A percentile compares a stretch with the other conserved stretches of the same genome.
Conservation (phyloP, 345 rosid species). For the Acer saccharum region DNA sequence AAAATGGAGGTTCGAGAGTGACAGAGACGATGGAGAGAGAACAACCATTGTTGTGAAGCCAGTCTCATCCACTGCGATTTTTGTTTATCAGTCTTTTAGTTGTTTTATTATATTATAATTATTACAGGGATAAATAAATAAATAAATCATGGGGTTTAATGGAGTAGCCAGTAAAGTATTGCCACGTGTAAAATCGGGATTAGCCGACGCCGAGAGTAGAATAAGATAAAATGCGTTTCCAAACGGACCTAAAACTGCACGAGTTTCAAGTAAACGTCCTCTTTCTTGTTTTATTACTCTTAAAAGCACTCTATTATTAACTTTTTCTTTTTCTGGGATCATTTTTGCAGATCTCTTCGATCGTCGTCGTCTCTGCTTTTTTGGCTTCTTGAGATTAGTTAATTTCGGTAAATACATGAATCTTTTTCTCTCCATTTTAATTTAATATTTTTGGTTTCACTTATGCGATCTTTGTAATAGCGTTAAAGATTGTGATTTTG, state of each 20-base stretch:
- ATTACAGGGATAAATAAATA: not conserved
- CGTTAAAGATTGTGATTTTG: slow-evolving; percentile 19
- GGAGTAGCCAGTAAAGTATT: not conserved
- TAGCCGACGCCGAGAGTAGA: not conserved
- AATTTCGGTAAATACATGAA: slow-evolving; percentile 34
- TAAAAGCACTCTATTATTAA: slow-evolving; percentile 24
- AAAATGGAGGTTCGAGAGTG: slow-evolving; percentile 28
- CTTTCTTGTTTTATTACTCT: slow-evolving; percentile 14
- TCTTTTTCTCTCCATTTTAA: slow-evolving; percentile 17
- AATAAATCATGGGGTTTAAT: not conserved
- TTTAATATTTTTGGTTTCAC: slow-evolving; percentile 1
- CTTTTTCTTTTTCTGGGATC: not conserved
- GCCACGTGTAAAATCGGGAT: not conserved
- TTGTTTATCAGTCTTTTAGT: not conserved
- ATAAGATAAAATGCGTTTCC: not conserved
- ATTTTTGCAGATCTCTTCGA: slow-evolving; percentile 25
- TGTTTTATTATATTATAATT: not conserved
- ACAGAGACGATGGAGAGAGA: slow-evolving; percentile 42
- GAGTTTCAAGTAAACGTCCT: slow-evolving; percentile 19
- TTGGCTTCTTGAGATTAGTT: slow-evolving; percentile 24
- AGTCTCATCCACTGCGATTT: slow-evolving; percentile 43
- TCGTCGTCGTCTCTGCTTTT: not conserved
- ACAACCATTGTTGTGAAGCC: slow-evolving; percentile 38
- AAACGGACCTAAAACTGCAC: slow-evolving; percentile 11
- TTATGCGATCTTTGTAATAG: slow-evolving; percentile 13